Evolutionary conservation across 1,284 basidiomycete genomes (phyloP).

Genomic region (Sanghuangporus sanghuang): DNA sequence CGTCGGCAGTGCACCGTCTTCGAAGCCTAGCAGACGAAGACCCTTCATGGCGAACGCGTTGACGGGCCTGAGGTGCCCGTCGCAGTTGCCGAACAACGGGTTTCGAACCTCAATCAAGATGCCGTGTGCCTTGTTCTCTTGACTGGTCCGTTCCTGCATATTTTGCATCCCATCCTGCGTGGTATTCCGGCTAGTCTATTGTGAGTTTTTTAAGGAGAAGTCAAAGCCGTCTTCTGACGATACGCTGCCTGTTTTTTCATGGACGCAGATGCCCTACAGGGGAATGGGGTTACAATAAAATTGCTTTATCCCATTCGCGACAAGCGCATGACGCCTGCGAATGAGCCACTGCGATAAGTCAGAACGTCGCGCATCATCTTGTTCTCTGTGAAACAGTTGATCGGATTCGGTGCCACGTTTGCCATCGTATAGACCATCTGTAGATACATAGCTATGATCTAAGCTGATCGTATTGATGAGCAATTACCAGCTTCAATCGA

Average conservation of each 20-base stretch:
- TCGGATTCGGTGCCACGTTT: slow-evolving; percentile 87
- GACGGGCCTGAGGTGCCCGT: slow-evolving; percentile 56
- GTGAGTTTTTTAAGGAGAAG: slow-evolving; percentile 34
- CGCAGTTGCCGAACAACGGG: slow-evolving; percentile 83
- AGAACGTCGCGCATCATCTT: slow-evolving; percentile 73
- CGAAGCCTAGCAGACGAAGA: slow-evolving; percentile 48
- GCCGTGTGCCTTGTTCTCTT: slow-evolving; percentile 75
- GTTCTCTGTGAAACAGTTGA: slow-evolving; percentile 76
- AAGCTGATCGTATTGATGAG: background rate
- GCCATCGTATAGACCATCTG: slow-evolving; percentile 91
- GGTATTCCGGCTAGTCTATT: slow-evolving; percentile 73
- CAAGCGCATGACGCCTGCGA: slow-evolving; percentile 49
- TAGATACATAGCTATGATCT: slow-evolving; percentile 29
- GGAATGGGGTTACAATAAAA: slow-evolving; percentile 83
- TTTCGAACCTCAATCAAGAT: slow-evolving; percentile 85
- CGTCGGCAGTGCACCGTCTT: slow-evolving; percentile 30
- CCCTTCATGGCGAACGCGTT: slow-evolving; percentile 48
- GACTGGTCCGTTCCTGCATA: slow-evolving; percentile 76
- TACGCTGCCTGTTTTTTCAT: slow-evolving; percentile 48
- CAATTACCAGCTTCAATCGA: slow-evolving; percentile 71
- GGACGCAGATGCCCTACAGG: slow-evolving; percentile 79
- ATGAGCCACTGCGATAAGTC: slow-evolving; percentile 72
- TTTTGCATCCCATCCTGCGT: slow-evolving; percentile 72
- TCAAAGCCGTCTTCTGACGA: no score
- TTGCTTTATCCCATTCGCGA: slow-evolving; percentile 83